Percentiles rank a stretch among this genome's conserved stretches.
Conservation (phyloP, 208 protist genomes). For the Angomonas deanei region DNA sequence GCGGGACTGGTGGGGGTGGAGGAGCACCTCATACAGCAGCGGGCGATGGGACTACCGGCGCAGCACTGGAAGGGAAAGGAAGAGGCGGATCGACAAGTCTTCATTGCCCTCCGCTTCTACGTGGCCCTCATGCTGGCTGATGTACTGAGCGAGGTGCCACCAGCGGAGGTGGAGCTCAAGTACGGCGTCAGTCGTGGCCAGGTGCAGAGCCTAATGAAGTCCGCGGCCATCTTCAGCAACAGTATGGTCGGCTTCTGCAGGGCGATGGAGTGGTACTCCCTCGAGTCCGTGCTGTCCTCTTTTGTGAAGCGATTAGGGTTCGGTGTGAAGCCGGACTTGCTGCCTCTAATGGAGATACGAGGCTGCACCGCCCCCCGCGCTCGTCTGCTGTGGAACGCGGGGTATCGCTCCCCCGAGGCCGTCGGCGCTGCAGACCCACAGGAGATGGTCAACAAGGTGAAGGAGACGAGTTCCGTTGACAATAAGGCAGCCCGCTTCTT, state of each 20-base stretch:
- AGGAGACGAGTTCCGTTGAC: constrained; percentile 39
- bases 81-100: constrained; percentile 32
- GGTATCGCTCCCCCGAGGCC: constrained; percentile 40
- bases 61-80: constrained; percentile 15
- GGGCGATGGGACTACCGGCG: constrained; percentile 39
- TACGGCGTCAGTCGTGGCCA: constrained; percentile 79
- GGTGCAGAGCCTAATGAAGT: constrained; percentile 80
- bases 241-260: constrained; percentile 86
- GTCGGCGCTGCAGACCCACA: constrained; percentile 54
- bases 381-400: constrained; percentile 77
- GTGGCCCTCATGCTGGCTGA: constrained; percentile 86
- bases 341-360: constrained; percentile 87
- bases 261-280: constrained; percentile 85
- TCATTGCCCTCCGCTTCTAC: constrained; percentile 83
- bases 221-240: constrained; percentile 81
- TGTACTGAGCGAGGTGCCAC: constrained; percentile 73
- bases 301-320: constrained; percentile 84
- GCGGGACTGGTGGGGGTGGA: constrained; percentile 67
- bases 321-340: constrained; percentile 86
- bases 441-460: constrained; percentile 61
- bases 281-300: constrained; percentile 81
- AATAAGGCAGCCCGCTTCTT: constrained; percentile 70
- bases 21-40: constrained; percentile 64
- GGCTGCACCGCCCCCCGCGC: constrained; percentile 71
- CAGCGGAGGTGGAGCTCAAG: constrained; percentile 48